phyloP scores from a whole-genome alignment of 2,329 filamentous ascomycete genomes.

The Talaromyces sp. region DNA sequence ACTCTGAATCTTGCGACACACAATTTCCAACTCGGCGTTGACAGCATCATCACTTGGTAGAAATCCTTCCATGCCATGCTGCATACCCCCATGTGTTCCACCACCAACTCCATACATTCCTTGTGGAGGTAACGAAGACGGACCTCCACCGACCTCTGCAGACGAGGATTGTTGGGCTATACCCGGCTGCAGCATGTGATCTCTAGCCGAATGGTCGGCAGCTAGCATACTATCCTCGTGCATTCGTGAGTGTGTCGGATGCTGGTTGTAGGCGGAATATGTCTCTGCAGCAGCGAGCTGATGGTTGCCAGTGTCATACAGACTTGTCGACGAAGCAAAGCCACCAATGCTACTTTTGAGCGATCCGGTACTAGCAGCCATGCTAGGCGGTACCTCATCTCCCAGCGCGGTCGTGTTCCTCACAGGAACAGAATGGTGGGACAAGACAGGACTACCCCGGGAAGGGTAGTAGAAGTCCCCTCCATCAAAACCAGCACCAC shows the following conservation, averaged over 20 bases:
- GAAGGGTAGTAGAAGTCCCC: conserved; percentile 27
- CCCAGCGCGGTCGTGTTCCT: not conserved
- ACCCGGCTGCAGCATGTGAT: conserved; percentile 49
- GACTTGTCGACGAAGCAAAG: conserved; percentile 13
- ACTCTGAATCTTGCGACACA: conserved; percentile 86
- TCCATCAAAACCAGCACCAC: conserved; percentile 22
- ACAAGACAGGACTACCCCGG: conserved; percentile 27
- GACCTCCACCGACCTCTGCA: not conserved
- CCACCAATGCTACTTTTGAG: conserved; percentile 10
- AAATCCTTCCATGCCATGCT: conserved; percentile 60
- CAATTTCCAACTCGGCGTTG: conserved; percentile 75
- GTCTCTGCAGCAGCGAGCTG: conserved; percentile 10
- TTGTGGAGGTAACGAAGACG: not conserved
- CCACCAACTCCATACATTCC: conserved; percentile 49
- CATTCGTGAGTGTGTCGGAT: conserved; percentile 3
- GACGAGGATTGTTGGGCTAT: not conserved
- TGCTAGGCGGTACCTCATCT: conserved; percentile 10
- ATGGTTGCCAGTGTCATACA: conserved; percentile 9
- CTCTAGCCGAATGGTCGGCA: conserved; percentile 27
- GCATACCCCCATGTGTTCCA: conserved; percentile 58
- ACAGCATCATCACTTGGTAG: conserved; percentile 73
- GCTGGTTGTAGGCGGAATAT: not conserved
- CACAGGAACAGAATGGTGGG: conserved; percentile 13
- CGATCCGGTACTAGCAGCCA: conserved; percentile 11
- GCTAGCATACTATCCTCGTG: conserved; percentile 15